Percentiles rank a stretch among this genome's conserved stretches.
Evolutionary conservation across 2,329 filamentous ascomycete genomes (phyloP).

Genomic region (Microdochium trichocladiopsis): DNA sequence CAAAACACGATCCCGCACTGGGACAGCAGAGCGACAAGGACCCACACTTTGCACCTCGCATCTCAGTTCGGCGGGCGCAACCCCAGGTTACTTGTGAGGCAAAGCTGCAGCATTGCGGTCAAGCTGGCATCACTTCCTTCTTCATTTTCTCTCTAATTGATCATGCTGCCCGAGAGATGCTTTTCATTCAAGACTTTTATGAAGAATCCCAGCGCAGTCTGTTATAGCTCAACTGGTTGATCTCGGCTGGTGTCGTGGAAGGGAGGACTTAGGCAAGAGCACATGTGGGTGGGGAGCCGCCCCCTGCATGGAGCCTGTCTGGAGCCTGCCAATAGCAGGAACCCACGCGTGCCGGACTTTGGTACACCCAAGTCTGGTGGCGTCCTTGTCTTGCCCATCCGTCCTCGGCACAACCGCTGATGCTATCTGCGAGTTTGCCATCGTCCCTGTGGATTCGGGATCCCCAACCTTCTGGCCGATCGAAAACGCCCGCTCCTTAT

Average conservation of each 20-base stretch:
- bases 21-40: not conserved
- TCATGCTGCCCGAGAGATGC: no score
- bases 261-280: no score
- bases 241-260: no score
- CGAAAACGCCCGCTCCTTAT: not conserved
- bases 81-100: no score
- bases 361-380: not conserved
- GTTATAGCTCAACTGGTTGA: no score
- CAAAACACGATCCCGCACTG: slow-evolving; percentile 1
- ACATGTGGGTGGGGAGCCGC: no score
- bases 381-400: not conserved
- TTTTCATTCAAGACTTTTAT: no score
- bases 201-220: no score
- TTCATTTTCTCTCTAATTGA: no score
- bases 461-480: not conserved
- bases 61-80: not conserved
- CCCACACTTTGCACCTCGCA: not conserved
- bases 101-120: no score
- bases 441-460: not conserved
- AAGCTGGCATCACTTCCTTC: no score
- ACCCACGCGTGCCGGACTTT: not conserved
- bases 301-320: not conserved
- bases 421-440: not conserved
- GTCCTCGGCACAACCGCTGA: not conserved
- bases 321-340: not conserved